Evolutionary conservation across 192 early-diverging fungal genomes (phyloP), one percentile per base, ranked within the genome.

Genomic region (Backusella morwellensis): DNA sequence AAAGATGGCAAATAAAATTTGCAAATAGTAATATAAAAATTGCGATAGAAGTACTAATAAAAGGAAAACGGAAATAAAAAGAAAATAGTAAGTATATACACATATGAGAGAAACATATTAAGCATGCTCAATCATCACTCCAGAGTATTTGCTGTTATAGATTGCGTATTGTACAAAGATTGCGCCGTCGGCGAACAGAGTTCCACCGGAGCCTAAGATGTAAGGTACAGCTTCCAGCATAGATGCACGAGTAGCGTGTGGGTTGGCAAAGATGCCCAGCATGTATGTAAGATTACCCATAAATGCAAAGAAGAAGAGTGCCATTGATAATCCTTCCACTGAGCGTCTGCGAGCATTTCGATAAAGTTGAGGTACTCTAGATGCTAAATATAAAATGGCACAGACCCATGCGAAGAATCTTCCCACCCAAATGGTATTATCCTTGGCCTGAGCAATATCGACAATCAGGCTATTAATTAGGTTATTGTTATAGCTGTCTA

Each of bases 301-400:
- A 11, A 90, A 90, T 1, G 92, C 89, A 72, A 91, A 93, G 32
- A 88, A 78, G 79, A 95, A 94, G 90, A 95, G 89, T 29, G 85
- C 81, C 41, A 94, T 88, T 0, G 93, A 90, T 9, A 95, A 82
- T 1, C 94, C 94, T 54, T 92, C 84, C 12, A 90, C 89, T 3
- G 93, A 93, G 67, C 85, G 80, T 35, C 81, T 68, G 12, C 59
- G 68, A 29, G 91, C 79, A 42, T 94, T 95, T 66, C 87, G 89
- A 82, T 85, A 89, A 70, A 95, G 88, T 76, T 95, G 94, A 23
- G 94, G 94, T 72, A 95, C 81, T 8, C 93, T 87, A 21, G 91
- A 92, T 2, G 89, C 84, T 21, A 94, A 81, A 80, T 93, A 95
- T 50, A 90, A 85, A 41, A 86, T 47, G 0, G 87, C 87, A 76